These are phyloP conservation scores for Aspergillus clavatus DNA, from an alignment of 2,329 filamentous ascomycete genomes.

Conservation along the genomic window DNA sequence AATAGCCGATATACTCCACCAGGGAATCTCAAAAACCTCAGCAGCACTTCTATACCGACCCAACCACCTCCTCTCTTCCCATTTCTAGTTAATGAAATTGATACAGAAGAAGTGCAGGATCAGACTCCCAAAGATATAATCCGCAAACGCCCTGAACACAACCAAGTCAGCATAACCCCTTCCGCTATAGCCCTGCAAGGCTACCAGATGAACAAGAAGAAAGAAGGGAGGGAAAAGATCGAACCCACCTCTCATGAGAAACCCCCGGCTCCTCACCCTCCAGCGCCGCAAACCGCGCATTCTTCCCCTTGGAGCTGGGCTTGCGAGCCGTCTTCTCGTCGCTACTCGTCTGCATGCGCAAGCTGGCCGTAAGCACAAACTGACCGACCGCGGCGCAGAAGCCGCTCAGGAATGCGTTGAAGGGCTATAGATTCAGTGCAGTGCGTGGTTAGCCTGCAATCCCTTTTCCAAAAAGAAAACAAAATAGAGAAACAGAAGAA, in stretches of 20 bases:
- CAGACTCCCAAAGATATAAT: slow-evolving; percentile 90
- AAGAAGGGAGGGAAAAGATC: neutral
- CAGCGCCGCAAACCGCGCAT: slow-evolving; percentile 14
- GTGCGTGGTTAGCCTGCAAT: too few species aligned
- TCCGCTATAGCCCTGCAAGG: too few species aligned
- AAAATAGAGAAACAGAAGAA: too few species aligned
- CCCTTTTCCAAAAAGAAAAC: too few species aligned
- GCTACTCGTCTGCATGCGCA: slow-evolving; percentile 84
- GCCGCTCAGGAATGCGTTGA: slow-evolving; percentile 96
- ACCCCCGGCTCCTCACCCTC: slow-evolving; percentile 15
- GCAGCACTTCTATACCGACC: neutral
- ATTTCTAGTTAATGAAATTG: slow-evolving; percentile 92
- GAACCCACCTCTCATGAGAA: slow-evolving; percentile 40
- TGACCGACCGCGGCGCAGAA: slow-evolving; percentile 94
- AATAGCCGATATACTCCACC: too few species aligned
- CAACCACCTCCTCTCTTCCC: too few species aligned
- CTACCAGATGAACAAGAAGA: neutral
- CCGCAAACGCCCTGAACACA: slow-evolving; percentile 74
- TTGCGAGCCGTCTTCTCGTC: slow-evolving; percentile 63
- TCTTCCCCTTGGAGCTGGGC: slow-evolving; percentile 39
- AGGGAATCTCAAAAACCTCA: slow-evolving; percentile 1
- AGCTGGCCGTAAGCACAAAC: slow-evolving; percentile 86
- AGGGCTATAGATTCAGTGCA: too few species aligned
- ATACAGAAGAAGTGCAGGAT: slow-evolving; percentile 98
- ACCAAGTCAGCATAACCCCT: slow-evolving; percentile 1